Base-by-base conservation (phyloP, 805 yeast genomes). In the Yarrowia osloensis region DNA sequence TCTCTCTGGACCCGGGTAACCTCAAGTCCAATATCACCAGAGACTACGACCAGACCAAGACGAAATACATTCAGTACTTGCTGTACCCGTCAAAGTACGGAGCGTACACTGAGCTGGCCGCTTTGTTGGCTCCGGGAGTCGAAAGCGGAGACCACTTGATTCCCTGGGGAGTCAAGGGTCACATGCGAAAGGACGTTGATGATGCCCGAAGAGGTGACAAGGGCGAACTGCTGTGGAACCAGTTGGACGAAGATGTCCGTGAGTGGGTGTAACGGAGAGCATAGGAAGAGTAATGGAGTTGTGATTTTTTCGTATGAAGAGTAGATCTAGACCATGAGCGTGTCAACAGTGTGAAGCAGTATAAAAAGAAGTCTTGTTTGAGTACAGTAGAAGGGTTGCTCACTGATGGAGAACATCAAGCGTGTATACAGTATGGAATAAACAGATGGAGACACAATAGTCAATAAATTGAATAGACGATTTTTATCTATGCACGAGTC, bases 31-130 rank as follows among this genome's bases (percentile, higher is more conserved):
- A 80, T 7, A 70, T 82, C 35, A 70, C 70, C 35, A 76, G 81
- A 67, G 63, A 74, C 47, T 3, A 5, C 13, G 4, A 21, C 66
- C 5, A 42, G 68, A 3, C 19, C 46, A 5, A 67, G 13, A 40
- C 61, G 13, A 42, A 13, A 3, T 22, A 5, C 52, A 2, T 69
- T 2, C 5, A 55, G 21, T n/a, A 50, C 29, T 2, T 74, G 28
- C 22, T 67, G n/a, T 63, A 73, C 59, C 71, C 72, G 15, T 62
- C 77, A 6, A 70, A 70, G 40, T 76, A 76, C 52, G 86, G 86
- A 17, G 82, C 85, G 1, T 77, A 79, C 65, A 72, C 85, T 12
- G 83, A 79, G 69, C 71, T 81, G n/a, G 81, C 72, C 69, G 84
- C 81, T 1, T 81, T 81, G 0, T 73, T 82, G 61, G 69, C 73